Base-by-base conservation (phyloP, 2,329 filamentous ascomycete genomes). In the Penicillium crustosum region DNA sequence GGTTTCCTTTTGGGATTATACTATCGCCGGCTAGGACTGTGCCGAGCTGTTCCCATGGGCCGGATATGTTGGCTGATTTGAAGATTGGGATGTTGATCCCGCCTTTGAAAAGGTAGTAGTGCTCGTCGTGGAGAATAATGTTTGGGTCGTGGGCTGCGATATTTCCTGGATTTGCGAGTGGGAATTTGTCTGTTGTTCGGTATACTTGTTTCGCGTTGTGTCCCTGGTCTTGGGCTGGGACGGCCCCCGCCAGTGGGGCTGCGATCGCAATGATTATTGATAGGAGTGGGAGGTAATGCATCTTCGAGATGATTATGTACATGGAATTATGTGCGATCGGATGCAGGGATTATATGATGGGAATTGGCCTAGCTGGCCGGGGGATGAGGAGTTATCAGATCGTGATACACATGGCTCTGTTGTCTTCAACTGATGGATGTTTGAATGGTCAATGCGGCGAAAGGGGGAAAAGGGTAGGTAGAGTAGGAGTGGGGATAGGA, bases 61-160 rank as follows among this genome's bases (percentile, higher is more conserved):
- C 73, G 19, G 13, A 75, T 48, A 47, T 67, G 55, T 6, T 65
- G 43, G 9, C 27, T 21, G 54, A 47, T 47, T 57, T 57, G 17
- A 53, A 36, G 49, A 57, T 53, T 53, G 54, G 54, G 35, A 57
- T 53, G 49, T 53, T 25, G 41, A 57, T 41, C 4, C 68, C 73
- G 9, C 71, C 71, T 48, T 68, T 70, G 61, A 74, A 75, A 31
- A 75, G 64, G 53, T 75, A 75, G 57, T 67, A 74, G 23, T 54
- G 31, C 35, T 60, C 61, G n/a, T 74, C 55, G 41, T 67, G 54
- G 4, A 63, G 44, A 23, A 76, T 5, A 19, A 75, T 70, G 39
- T 69, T 74, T 8, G 73, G 73, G 48, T 75, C 73, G 48, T 75
- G 73, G 2, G 53, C 66, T n/a, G 33, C 39, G 19, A 72, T n/a